These are phyloP conservation scores for Cryptosporidium sp. DNA, from an alignment of 169 alveolate genomes.

Conservation along the genomic window DNA sequence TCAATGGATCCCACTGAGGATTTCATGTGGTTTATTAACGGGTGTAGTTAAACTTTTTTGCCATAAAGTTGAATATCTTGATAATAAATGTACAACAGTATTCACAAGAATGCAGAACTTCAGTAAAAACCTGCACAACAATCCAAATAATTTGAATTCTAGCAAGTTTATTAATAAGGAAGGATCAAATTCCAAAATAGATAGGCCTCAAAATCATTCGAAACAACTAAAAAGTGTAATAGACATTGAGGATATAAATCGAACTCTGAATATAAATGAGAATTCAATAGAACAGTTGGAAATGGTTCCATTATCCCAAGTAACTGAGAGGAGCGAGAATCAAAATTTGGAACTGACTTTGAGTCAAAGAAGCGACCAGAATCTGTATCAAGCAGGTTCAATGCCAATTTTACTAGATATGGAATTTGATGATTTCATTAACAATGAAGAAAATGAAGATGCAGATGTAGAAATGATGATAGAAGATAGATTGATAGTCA, in stretches of 20 bases:
- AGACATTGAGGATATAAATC: conserved; percentile 53
- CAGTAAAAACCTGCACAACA: neutral
- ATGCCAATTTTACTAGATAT: conserved; percentile 32
- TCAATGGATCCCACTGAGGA: conserved; percentile 74
- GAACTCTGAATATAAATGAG: conserved; percentile 34
- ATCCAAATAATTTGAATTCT: neutral
- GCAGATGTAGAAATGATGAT: conserved; percentile 34
- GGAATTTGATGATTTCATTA: conserved; percentile 69
- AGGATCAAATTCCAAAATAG: conserved; percentile 14
- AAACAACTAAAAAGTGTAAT: neutral
- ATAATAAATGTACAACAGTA: conserved; percentile 27
- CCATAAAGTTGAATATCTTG: conserved; percentile 57
- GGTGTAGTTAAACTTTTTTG: conserved; percentile 57
- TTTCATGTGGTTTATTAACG: conserved; percentile 37
- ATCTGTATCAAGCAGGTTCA: neutral
- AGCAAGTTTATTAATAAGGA: neutral
- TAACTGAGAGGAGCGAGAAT: neutral
- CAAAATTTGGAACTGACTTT: neutral
- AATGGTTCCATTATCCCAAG: conserved; percentile 39
- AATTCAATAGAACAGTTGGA: conserved; percentile 24
- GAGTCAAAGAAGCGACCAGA: neutral
- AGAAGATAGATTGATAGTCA: conserved; percentile 9
- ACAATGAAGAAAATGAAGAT: conserved; percentile 6
- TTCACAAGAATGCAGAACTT: conserved; percentile 69
- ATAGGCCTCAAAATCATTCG: neutral